Percentiles rank a stretch among this genome's conserved stretches.
phyloP scores from a whole-genome alignment of 148 eudicot species.

The Cornus controversa region DNA sequence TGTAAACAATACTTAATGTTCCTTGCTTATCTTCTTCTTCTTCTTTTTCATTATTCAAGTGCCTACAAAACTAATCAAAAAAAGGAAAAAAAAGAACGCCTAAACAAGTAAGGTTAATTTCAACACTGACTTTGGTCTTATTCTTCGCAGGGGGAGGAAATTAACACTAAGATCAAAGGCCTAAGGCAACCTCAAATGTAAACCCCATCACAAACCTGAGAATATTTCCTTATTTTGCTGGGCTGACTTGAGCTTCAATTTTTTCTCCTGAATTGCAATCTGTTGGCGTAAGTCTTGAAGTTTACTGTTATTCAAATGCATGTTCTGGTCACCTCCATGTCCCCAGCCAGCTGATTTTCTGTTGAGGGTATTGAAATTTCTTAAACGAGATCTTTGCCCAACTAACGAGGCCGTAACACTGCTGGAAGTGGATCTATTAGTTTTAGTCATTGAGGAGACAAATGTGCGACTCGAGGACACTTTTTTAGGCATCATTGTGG shows the following conservation, averaged over 20 bases:
- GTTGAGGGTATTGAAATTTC: slow-evolving; percentile 23
- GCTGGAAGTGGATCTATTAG: slow-evolving; percentile 33
- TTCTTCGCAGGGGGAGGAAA: too few relatives aligned
- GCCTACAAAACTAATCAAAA: too few relatives aligned
- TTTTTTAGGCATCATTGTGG: slow-evolving; percentile 31
- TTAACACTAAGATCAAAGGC: too few relatives aligned
- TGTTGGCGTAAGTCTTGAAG: slow-evolving; percentile 69
- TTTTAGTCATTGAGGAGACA: slow-evolving; percentile 37
- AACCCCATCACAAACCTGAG: slow-evolving; percentile 6
- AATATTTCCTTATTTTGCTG: slow-evolving; percentile 35
- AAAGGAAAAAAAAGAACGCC: too few relatives aligned
- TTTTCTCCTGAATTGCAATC: slow-evolving; percentile 59
- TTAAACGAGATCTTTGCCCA: slow-evolving; percentile 31
- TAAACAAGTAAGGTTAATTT: too few relatives aligned
- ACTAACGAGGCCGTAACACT: slow-evolving; percentile 21
- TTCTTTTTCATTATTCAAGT: too few relatives aligned
- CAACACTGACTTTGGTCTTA: too few relatives aligned
- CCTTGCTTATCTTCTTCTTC: too few relatives aligned
- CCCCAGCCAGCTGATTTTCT: slow-evolving; percentile 29
- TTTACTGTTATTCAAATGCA: slow-evolving; percentile 36
- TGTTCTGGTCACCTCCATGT: slow-evolving; percentile 31
- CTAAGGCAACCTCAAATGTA: too few relatives aligned
- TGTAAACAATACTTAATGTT: too few relatives aligned
- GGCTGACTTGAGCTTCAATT: slow-evolving; percentile 50
- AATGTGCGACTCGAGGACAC: slow-evolving; percentile 33